phyloP scores from a whole-genome alignment of 805 yeast species.

The Metschnikowia santaceciliae region DNA sequence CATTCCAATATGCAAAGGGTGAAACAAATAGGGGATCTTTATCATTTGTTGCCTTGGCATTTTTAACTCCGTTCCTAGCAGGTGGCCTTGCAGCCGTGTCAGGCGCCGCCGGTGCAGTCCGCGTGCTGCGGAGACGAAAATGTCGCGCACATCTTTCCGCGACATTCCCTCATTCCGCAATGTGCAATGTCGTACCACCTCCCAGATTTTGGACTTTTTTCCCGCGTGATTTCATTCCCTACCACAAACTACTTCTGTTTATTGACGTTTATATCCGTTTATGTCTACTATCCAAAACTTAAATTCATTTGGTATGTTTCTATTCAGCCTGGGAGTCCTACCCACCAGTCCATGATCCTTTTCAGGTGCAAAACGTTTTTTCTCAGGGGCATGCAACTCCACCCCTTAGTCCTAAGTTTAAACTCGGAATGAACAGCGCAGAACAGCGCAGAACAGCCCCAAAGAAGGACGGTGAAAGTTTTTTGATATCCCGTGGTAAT shows the following conservation, averaged over 20 bases:
- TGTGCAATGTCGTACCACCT: slow-evolving; percentile 2
- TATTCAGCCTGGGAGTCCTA: not conserved
- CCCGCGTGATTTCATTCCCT: not conserved
- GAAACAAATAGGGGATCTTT: too few species aligned
- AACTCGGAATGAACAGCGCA: too few species aligned
- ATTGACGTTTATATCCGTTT: slow-evolving; percentile 22
- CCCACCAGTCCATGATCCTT: not conserved
- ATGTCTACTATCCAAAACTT: slow-evolving; percentile 92
- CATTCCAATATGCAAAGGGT: too few species aligned
- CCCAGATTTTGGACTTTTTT: not conserved
- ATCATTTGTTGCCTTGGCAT: too few species aligned
- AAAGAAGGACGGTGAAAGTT: too few species aligned
- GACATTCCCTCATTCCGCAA: slow-evolving; percentile 1
- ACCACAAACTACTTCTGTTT: slow-evolving; percentile 8
- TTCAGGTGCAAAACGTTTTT: not conserved
- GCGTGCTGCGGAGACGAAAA: not conserved
- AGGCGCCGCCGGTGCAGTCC: not conserved
- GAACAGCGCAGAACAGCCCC: too few species aligned
- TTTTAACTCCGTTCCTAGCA: too few species aligned
- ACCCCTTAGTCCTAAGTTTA: too few species aligned
- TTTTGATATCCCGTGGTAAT: too few species aligned
- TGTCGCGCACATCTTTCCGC: not conserved
- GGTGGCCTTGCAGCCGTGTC: not conserved
- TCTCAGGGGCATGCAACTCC: not conserved
- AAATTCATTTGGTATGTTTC: slow-evolving; percentile 61